Percentiles rank a stretch among this genome's conserved stretches.
Conservation (phyloP, 306 rosid species). For the Citrullus colocynthis region DNA sequence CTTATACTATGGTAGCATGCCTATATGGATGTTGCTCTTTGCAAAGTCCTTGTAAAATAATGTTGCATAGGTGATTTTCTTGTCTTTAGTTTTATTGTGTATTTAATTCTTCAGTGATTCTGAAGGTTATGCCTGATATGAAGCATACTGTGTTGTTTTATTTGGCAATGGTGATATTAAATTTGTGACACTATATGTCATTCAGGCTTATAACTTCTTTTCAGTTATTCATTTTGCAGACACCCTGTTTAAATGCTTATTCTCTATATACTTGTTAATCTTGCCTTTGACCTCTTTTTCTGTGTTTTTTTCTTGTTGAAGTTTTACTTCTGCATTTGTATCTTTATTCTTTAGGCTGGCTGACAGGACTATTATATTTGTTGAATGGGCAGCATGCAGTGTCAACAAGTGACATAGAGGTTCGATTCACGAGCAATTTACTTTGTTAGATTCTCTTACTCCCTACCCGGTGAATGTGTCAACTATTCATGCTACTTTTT, state of each 20-base stretch:
- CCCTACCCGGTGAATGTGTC: neutral
- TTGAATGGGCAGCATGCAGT: slow-evolving; percentile 79
- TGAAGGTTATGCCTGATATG: neutral
- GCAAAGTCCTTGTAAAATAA: neutral
- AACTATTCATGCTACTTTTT: neutral
- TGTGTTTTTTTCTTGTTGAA: slow-evolving; percentile 22
- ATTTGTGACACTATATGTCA: neutral
- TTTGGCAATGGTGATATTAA: neutral
- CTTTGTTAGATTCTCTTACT: neutral
- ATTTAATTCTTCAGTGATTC: neutral
- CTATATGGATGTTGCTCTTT: neutral
- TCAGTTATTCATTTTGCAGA: neutral
- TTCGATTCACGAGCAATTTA: slow-evolving; percentile 23
- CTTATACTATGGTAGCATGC: neutral
- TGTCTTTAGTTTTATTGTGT: neutral
- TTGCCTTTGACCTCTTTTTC: slow-evolving; percentile 9
- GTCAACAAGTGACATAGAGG: slow-evolving; percentile 53
- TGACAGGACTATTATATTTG: slow-evolving; percentile 83
- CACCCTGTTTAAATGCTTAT: neutral
- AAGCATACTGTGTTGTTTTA: neutral
- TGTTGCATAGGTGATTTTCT: neutral
- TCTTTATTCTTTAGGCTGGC: slow-evolving; percentile 81
- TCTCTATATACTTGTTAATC: neutral
- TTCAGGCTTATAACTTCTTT: neutral
- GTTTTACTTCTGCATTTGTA: slow-evolving; percentile 46